Percentiles rank a stretch among this genome's conserved stretches.
Conservation (phyloP, 2,329 filamentous ascomycete species). For the Ophiobolus disseminans region DNA sequence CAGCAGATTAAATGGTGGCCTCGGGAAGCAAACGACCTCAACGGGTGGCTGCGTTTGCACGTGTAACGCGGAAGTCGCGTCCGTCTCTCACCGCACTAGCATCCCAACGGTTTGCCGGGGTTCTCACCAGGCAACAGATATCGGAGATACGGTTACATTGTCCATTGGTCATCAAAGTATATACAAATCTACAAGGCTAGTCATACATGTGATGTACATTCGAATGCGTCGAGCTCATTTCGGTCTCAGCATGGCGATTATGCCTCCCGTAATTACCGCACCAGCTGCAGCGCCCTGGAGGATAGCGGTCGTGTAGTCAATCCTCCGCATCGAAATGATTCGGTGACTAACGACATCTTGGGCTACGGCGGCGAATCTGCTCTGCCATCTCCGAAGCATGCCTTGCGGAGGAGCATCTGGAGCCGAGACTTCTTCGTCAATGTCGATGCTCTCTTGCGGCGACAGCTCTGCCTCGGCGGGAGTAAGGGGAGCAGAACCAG, state of each 20-base stretch:
- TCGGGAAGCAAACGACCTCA: conserved; percentile 4
- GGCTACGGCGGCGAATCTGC: conserved; percentile 26
- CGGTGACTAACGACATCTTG: conserved; percentile 54
- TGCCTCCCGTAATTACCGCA: conserved; percentile 40
- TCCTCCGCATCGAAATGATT: conserved; percentile 52
- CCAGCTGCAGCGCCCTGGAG: conserved; percentile 55
- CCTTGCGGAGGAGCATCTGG: conserved; percentile 11
- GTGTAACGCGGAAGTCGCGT: conserved; percentile 1
- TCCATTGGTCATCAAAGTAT: too few species aligned
- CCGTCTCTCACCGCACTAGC: background rate
- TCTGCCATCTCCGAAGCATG: conserved; percentile 28
- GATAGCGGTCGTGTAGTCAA: conserved; percentile 55
- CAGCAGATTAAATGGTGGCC: too few species aligned
- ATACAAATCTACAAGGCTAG: too few species aligned
- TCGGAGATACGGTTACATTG: too few species aligned
- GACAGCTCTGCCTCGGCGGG: conserved; percentile 14
- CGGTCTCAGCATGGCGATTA: conserved; percentile 32
- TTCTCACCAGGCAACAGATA: too few species aligned
- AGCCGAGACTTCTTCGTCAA: conserved; percentile 18
- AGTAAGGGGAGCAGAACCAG: conserved; percentile 8
- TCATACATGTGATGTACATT: too few species aligned
- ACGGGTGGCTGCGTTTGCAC: conserved; percentile 4
- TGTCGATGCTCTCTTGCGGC: conserved; percentile 22
- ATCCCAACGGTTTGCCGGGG: too few species aligned
- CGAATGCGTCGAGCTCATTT: conserved; percentile 22